phyloP scores from a whole-genome alignment of 2,329 filamentous ascomycete species.

The Pseudovirgaria hyperparasitica region DNA sequence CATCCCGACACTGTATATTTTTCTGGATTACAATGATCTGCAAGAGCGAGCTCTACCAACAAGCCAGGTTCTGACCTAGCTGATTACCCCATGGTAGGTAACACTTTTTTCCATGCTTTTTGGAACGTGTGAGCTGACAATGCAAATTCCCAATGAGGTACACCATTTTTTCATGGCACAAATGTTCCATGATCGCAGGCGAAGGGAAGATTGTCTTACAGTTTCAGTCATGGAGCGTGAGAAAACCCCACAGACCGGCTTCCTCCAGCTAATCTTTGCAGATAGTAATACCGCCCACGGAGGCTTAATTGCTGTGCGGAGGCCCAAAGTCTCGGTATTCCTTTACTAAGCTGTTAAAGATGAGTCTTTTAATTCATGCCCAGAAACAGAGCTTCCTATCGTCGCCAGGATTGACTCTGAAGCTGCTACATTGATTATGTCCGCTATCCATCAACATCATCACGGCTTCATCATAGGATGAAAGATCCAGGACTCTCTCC shows the following conservation, averaged over 20 bases:
- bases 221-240: slow-evolving; percentile 54
- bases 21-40: slow-evolving; percentile 89
- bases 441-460: slow-evolving; percentile 80
- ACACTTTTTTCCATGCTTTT: slow-evolving; percentile 2
- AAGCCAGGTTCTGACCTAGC: slow-evolving; percentile 88
- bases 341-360: no score
- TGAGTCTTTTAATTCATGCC: no score
- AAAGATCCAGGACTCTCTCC: no score
- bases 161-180: slow-evolving; percentile 88
- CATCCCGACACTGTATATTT: slow-evolving; percentile 92
- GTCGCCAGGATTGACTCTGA: slow-evolving; percentile 86
- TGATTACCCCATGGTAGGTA: slow-evolving; percentile 55
- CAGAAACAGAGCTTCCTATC: slow-evolving; percentile 65
- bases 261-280: slow-evolving; percentile 79
- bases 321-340: no score
- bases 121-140: slow-evolving; percentile 53
- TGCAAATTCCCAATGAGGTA: slow-evolving; percentile 88
- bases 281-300: slow-evolving; percentile 90
- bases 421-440: slow-evolving; percentile 82
- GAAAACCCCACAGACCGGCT: slow-evolving; percentile 66
- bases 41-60: slow-evolving; percentile 76
- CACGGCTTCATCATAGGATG: slow-evolving; percentile 79
- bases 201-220: slow-evolving; percentile 75
- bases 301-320: slow-evolving; percentile 85
- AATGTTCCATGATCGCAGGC: slow-evolving; percentile 93